A percentile compares a stretch with the other conserved stretches of the same genome.
Evolutionary conservation across 495 filamentous ascomycete genomes (phyloP).

Genomic region (Annulohypoxylon maeteangense): DNA sequence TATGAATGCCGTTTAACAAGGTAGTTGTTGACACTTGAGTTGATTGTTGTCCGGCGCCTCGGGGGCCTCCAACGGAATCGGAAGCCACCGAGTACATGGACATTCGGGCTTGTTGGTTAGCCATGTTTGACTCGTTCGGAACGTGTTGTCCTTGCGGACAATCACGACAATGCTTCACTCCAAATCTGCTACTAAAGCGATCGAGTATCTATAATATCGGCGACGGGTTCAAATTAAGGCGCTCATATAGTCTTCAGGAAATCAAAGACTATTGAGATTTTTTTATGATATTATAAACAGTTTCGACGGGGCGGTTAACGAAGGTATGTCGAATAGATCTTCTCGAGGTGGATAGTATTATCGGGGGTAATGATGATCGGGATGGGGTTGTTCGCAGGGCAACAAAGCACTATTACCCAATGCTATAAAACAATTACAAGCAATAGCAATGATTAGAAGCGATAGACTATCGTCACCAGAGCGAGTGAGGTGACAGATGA

Average conservation of each 20-base stretch:
- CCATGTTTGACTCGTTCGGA: constrained; percentile 66
- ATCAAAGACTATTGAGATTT: background rate
- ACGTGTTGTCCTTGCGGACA: constrained; percentile 51
- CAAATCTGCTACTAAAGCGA: constrained; percentile 4
- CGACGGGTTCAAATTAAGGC: constrained; percentile 5
- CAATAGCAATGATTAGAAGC: constrained; percentile 48
- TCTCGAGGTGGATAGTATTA: constrained; percentile 3
- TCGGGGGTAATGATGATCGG: background rate
- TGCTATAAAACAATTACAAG: constrained; percentile 32
- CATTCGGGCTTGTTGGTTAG: constrained; percentile 71
- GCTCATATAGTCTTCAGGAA: background rate
- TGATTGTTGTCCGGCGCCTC: constrained; percentile 71
- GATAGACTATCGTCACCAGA: constrained; percentile 59
- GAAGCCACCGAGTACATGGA: constrained; percentile 87
- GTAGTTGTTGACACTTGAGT: constrained; percentile 91
- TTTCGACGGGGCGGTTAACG: constrained; percentile 30
- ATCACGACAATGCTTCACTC: constrained; percentile 45
- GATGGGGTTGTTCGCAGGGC: constrained; percentile 27
- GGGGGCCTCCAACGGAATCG: constrained; percentile 65
- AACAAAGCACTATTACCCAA: constrained; percentile 26
- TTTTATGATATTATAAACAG: constrained; percentile 17
- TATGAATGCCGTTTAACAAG: constrained; percentile 90
- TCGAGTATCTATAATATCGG: constrained; percentile 4
- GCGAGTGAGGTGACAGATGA: constrained; percentile 57
- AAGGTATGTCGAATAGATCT: constrained; percentile 31